Percentiles rank a stretch among this genome's conserved stretches.
These are phyloP conservation scores for Microdochium trichocladiopsis DNA, from an alignment of 2,329 filamentous ascomycete genomes.

Conservation along the genomic window DNA sequence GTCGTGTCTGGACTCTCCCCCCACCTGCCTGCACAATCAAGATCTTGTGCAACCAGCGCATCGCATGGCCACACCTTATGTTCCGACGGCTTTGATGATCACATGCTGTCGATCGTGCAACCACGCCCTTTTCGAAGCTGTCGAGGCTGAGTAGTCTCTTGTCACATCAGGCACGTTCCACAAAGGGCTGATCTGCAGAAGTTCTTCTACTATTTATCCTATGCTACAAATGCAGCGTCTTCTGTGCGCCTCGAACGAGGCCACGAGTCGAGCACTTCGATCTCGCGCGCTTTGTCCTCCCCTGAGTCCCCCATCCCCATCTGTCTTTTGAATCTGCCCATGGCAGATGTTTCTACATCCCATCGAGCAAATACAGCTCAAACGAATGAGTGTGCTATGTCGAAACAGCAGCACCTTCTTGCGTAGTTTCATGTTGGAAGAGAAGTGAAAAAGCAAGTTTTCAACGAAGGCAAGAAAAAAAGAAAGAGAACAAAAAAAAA, in stretches of 20 bases:
- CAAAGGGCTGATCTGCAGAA: not conserved
- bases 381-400: not conserved
- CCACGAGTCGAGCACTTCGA: constrained; percentile 29
- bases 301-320: not conserved
- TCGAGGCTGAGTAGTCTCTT: no score
- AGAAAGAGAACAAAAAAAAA: not conserved
- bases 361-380: not conserved
- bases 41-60: no score
- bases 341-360: not conserved
- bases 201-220: constrained; percentile 4
- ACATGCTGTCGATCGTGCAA: no score
- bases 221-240: constrained; percentile 5
- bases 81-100: no score
- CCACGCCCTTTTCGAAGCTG: no score
- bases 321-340: not conserved
- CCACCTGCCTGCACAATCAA: no score
- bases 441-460: not conserved
- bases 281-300: constrained; percentile 13
- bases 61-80: no score
- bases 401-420: not conserved
- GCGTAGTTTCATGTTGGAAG: not conserved
- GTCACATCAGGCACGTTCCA: no score
- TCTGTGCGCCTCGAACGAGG: constrained; percentile 3
- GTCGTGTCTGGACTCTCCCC: no score
- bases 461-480: constrained; percentile 4